Evolutionary conservation across 495 filamentous ascomycete species (phyloP).

Genomic region (Chlorociboria aeruginascens): DNA sequence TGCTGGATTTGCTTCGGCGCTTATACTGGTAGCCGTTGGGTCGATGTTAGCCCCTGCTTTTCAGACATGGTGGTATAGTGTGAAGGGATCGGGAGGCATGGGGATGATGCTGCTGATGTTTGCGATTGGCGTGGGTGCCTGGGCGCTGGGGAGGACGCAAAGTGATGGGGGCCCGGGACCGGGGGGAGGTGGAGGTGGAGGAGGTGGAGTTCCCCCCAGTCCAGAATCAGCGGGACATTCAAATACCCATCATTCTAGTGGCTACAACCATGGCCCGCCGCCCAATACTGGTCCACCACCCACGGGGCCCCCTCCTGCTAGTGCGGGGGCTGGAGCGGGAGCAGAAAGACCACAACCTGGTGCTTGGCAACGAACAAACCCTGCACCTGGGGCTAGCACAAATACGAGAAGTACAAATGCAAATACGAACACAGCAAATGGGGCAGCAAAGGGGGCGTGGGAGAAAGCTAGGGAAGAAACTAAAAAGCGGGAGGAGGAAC

Average conservation of each 20-base stretch:
- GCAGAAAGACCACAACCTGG: conserved; percentile 19
- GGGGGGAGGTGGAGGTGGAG: conserved; percentile 12
- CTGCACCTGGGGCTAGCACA: neutral
- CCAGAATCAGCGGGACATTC: neutral
- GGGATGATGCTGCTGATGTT: conserved; percentile 49
- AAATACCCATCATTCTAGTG: conserved; percentile 2
- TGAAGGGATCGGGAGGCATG: conserved; percentile 47
- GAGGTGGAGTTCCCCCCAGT: conserved; percentile 1
- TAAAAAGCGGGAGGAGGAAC: conserved; percentile 46
- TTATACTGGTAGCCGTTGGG: conserved; percentile 54
- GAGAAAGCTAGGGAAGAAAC: conserved; percentile 64
- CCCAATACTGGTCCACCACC: conserved; percentile 11
- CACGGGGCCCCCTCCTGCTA: neutral
- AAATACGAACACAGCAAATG: conserved; percentile 10
- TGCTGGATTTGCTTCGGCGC: conserved; percentile 64
- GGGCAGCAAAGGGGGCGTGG: conserved; percentile 42
- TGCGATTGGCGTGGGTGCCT: conserved; percentile 61
- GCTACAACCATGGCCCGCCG: conserved; percentile 19
- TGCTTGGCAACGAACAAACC: neutral
- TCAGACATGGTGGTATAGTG: conserved; percentile 52
- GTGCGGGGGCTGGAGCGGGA: neutral
- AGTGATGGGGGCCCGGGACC: conserved; percentile 28
- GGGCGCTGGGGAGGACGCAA: conserved; percentile 60
- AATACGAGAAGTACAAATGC: neutral
- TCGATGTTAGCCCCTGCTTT: conserved; percentile 57